Conservation (phyloP, 2,329 filamentous ascomycete genomes). For the Cercospora nicotianae region DNA sequence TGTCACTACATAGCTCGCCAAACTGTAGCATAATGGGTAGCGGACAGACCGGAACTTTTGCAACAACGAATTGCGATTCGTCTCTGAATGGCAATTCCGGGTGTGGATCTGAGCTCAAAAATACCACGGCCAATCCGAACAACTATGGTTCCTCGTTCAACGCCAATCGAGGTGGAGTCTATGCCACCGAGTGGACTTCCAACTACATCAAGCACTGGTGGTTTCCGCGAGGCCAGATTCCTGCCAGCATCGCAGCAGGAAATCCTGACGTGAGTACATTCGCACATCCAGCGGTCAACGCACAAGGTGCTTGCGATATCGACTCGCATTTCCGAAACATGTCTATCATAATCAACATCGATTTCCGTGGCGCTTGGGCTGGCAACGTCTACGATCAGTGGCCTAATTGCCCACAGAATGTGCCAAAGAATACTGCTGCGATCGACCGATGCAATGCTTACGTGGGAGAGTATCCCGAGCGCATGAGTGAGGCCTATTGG, state of each 20-base stretch:
- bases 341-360: conserved; percentile 43
- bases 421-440: conserved; percentile 15
- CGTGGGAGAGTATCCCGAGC: conserved; percentile 37
- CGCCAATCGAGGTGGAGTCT: conserved; percentile 37
- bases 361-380: conserved; percentile 44
- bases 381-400: conserved; percentile 36
- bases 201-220: conserved; percentile 40
- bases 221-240: conserved; percentile 39
- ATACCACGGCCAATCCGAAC: conserved; percentile 30
- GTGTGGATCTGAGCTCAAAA: conserved; percentile 34
- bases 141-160: conserved; percentile 39
- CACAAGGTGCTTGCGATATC: conserved; percentile 49
- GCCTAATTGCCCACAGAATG: conserved; percentile 33
- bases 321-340: conserved; percentile 42
- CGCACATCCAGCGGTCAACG: conserved; percentile 64
- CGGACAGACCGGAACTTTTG: conserved; percentile 34
- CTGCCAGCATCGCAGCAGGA: conserved; percentile 45
- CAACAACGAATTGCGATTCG: conserved; percentile 33
- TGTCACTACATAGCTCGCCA: conserved; percentile 37
- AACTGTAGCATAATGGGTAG: conserved; percentile 37
- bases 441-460: conserved; percentile 35
- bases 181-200: conserved; percentile 41
- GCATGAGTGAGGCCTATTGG: conserved; percentile 43
- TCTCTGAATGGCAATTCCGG: conserved; percentile 33
- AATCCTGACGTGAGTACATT: conserved; percentile 61